These are phyloP conservation scores for Escallonia rubra DNA, from an alignment of 129 eudicot genomes.

Conservation along the genomic window DNA sequence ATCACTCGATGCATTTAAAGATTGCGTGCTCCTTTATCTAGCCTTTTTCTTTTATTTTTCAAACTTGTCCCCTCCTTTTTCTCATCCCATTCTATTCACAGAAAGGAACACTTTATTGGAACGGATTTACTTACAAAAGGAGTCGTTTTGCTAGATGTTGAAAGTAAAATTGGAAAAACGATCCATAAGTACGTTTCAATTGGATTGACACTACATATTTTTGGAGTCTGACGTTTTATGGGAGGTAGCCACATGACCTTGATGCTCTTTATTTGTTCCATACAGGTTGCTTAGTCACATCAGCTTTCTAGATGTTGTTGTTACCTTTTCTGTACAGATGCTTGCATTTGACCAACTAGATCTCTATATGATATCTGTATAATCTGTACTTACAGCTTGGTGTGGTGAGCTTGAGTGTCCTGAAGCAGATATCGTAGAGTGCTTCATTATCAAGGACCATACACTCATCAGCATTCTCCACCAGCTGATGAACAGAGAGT, in stretches of 20 bases:
- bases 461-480: conserved; percentile 59
- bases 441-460: conserved; percentile 50
- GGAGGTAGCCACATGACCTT: too few species aligned
- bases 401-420: conserved; percentile 41
- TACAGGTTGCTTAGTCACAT: neutral
- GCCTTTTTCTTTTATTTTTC: neutral
- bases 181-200: too few species aligned
- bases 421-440: conserved; percentile 40
- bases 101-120: neutral
- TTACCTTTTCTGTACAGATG: too few species aligned
- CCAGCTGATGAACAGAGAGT: conserved; percentile 51
- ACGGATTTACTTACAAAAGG: too few species aligned
- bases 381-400: conserved; percentile 43
- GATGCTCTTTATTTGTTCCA: too few species aligned
- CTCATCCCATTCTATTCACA: neutral
- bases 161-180: too few species aligned
- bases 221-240: neutral
- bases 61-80: neutral
- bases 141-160: too few species aligned
- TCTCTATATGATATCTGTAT: too few species aligned
- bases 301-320: neutral
- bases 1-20: too few species aligned
- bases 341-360: too few species aligned
- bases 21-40: too few species aligned
- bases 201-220: neutral